Base-by-base conservation (phyloP, 2,329 filamentous ascomycete genomes). In the Exophiala calicioides region DNA sequence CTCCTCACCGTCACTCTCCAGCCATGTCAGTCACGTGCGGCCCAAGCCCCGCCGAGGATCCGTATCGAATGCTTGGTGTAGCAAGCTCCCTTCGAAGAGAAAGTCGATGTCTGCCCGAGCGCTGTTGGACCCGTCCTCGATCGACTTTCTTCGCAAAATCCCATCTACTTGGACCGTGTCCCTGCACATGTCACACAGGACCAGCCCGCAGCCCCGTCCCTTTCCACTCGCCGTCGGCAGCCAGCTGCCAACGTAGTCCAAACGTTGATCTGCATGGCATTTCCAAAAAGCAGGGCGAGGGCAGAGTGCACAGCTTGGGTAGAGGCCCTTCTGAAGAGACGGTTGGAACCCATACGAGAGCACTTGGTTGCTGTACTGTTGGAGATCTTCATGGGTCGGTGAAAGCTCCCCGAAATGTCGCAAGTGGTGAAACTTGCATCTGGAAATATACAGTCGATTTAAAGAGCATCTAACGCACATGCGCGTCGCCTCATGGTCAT, bases 401-500 rank as follows among this genome's bases (percentile, higher is more conserved):
- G 38, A 9, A 23, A 5, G 13, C 19, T 3, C 19, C 16, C 15
- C 26, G 24, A 52, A 21, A 3, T 20, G 13, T 3, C 18, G 18
- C 15, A 54, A 30, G 13, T 16, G n/a, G 33, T 56, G 50, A 5
- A 38, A 24, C 18, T 32, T 39, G 42, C 58, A 60, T 21, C 44
- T 37, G n/a, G 47, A 52, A 15, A 59, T 58, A 27, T 50, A 37
- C 8, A 60, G 29, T 10, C 57, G 50, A 13, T 49, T 39, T 3
- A 57, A 34, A 9, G 55, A 27, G 37, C 58, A 60, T 9, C 26
- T 29, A 10, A 57, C 37, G 34, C 58, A 60, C 57, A 60, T 60
- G 26, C 53, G 54, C 5, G 57, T 60, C 9, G 40, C 24, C 21
- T 43, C 43, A 16, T 42, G 35, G 3, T 47, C 55, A 26, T 23